Evolutionary conservation across 2,329 filamentous ascomycete species (phyloP).

Genomic region (Clonostachys rhizophaga): DNA sequence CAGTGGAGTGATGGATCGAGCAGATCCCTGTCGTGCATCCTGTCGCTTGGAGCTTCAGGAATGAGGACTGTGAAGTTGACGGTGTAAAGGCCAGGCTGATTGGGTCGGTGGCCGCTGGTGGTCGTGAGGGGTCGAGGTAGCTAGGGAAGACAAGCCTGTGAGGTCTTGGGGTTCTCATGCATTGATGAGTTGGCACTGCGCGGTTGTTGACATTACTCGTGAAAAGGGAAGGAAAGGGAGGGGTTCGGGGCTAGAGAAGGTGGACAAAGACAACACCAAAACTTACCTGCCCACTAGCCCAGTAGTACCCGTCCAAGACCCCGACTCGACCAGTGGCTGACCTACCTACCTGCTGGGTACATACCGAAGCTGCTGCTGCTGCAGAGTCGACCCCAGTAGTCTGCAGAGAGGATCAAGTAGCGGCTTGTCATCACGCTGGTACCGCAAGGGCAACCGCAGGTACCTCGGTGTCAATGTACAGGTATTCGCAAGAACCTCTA

Average conservation of each 20-base stretch:
- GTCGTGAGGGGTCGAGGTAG: conserved; percentile 25
- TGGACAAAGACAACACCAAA: conserved; percentile 20
- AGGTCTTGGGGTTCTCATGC: conserved; percentile 53
- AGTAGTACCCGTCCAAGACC: background rate
- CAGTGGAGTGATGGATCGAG: conserved; percentile 5
- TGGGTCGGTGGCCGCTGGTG: conserved; percentile 4
- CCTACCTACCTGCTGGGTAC: too few relatives aligned
- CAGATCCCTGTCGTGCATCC: conserved; percentile 3
- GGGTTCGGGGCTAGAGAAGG: too few relatives aligned
- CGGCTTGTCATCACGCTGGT: too few relatives aligned
- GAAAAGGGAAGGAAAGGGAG: background rate
- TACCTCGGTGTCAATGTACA: too few relatives aligned
- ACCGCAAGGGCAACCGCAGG: too few relatives aligned
- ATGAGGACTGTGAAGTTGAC: conserved; percentile 6
- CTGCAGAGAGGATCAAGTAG: too few relatives aligned
- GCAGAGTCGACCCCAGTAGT: too few relatives aligned
- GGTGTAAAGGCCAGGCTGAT: conserved; percentile 15
- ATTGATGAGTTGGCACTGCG: conserved; percentile 74
- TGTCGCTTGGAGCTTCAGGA: conserved; percentile 1
- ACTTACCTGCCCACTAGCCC: background rate
- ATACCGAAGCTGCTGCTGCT: too few relatives aligned
- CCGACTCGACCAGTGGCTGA: too few relatives aligned
- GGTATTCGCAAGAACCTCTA: too few relatives aligned
- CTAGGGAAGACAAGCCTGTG: conserved; percentile 30
- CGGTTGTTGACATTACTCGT: conserved; percentile 47